Evolutionary conservation across 371 early-diverging fungal species (phyloP), one percentile per base, ranked within the genome.

Genomic region (Paraphysoderma sedebokerense): DNA sequence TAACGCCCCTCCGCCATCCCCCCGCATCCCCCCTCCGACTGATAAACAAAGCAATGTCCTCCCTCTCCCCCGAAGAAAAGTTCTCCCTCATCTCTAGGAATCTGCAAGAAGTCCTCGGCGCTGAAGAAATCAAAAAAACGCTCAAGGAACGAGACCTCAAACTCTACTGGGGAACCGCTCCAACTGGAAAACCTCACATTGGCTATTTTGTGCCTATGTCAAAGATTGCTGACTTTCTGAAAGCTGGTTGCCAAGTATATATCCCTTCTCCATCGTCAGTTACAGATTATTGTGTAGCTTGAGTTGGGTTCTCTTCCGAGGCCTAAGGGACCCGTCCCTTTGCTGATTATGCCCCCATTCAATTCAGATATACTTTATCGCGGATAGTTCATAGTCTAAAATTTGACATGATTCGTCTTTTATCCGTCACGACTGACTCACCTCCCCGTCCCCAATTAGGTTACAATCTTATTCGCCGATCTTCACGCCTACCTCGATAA

Each of bases 401-500:
- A n/a, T n/a, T n/a, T n/a, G n/a, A n/a, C n/a, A n/a, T n/a, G n/a
- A n/a, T n/a, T n/a, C n/a, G n/a, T n/a, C n/a, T n/a, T n/a, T n/a
- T n/a, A n/a, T n/a, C n/a, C n/a, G n/a, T n/a, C n/a, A n/a, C n/a
- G n/a, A n/a, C n/a, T n/a, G n/a, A n/a, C n/a, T n/a, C n/a, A n/a
- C n/a, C n/a, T n/a, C n/a, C n/a, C n/a, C n/a, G n/a, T 38, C 29
- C 24, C 27, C 19, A 19, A 19, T 26, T 68, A 86, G 79, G 89
- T 99, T 36, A 97, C 76, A 20, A 67, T 99, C 48, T 71, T 99
- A 44, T 66, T 99, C 44, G 99, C 99, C 30, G 96, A 99, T 66
- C 76, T 99, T 48, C 99, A 99, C 65, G 99, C 93, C 37, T 95
- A 90, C 67, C 79, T 99, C 41, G 99, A 99, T 69, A 99, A 98